phyloP scores from a whole-genome alignment of 768 basidiomycete genomes.

The Suillus tomentosus region DNA sequence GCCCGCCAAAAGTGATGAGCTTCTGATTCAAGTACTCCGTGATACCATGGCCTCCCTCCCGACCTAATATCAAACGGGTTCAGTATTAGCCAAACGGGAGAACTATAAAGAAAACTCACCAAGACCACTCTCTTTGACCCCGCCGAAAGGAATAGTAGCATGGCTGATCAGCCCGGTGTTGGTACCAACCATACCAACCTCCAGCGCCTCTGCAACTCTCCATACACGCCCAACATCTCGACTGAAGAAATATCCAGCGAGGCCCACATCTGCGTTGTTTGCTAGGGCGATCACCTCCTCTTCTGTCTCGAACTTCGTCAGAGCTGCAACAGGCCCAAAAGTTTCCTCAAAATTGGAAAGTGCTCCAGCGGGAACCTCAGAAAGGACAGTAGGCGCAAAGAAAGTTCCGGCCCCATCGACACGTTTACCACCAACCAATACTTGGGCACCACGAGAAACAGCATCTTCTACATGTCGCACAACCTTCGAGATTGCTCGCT shows the following conservation, averaged over 20 bases:
- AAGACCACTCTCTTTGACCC: constrained; percentile 86
- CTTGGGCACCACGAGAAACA: constrained; percentile 77
- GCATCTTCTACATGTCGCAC: constrained; percentile 87
- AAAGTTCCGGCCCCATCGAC: constrained; percentile 61
- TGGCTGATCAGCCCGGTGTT: constrained; percentile 83
- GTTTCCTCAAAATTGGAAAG: constrained; percentile 83
- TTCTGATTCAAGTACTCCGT: constrained; percentile 86
- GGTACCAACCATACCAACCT: constrained; percentile 90
- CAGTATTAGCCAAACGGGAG: constrained; percentile 2
- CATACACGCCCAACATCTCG: constrained; percentile 86
- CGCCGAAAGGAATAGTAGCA: constrained; percentile 85
- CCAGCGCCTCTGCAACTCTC: constrained; percentile 92
- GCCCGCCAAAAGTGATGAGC: constrained; percentile 77
- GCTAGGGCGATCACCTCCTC: constrained; percentile 88
- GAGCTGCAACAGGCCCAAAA: constrained; percentile 88
- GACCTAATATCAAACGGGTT: constrained; percentile 41
- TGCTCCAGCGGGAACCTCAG: constrained; percentile 74
- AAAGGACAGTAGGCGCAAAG: constrained; percentile 87
- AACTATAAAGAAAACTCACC: constrained; percentile 36
- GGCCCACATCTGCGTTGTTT: constrained; percentile 79
- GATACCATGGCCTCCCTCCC: constrained; percentile 90
- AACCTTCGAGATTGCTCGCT: constrained; percentile 84
- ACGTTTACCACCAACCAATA: constrained; percentile 86
- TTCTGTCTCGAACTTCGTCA: constrained; percentile 91
- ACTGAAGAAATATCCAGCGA: constrained; percentile 94